Conservation (phyloP, 495 filamentous ascomycete species). For the Annulohypoxylon moriforme region DNA sequence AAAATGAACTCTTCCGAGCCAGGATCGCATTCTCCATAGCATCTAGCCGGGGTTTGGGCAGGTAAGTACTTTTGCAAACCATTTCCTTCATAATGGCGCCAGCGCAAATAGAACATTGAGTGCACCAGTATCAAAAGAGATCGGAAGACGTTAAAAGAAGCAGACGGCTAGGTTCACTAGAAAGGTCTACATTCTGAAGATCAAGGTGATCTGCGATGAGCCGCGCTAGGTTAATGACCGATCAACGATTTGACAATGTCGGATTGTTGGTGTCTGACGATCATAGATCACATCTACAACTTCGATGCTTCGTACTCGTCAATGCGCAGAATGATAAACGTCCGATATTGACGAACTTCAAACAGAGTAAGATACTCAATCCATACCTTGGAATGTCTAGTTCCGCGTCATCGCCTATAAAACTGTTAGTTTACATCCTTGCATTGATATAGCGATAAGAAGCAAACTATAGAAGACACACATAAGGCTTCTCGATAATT, state of each 20-base stretch:
- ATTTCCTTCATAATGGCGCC: neutral
- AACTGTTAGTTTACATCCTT: neutral
- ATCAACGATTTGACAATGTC: constrained; percentile 18
- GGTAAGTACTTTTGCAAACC: neutral
- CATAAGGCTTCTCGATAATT: constrained; percentile 21
- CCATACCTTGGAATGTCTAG: neutral
- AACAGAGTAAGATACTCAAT: neutral
- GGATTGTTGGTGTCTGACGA: constrained; percentile 6
- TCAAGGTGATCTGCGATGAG: constrained; percentile 27
- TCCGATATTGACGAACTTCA: neutral
- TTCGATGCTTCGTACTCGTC: neutral
- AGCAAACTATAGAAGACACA: constrained; percentile 7
- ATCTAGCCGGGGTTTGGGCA: neutral
- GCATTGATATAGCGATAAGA: constrained; percentile 5
- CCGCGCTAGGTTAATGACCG: constrained; percentile 14
- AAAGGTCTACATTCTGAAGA: constrained; percentile 10
- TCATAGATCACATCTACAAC: constrained; percentile 3
- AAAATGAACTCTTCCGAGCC: neutral
- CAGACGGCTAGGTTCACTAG: constrained; percentile 10
- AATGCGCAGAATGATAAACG: neutral
- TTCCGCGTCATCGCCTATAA: constrained; percentile 10
- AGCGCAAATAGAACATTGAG: neutral
- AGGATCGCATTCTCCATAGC: neutral
- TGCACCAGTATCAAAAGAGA: neutral
- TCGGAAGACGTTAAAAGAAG: constrained; percentile 19